A percentile compares a stretch with the other conserved stretches of the same genome.
These are phyloP conservation scores for Vaccinium macrocarpon DNA, from an alignment of 148 eudicot genomes.

Conservation along the genomic window DNA sequence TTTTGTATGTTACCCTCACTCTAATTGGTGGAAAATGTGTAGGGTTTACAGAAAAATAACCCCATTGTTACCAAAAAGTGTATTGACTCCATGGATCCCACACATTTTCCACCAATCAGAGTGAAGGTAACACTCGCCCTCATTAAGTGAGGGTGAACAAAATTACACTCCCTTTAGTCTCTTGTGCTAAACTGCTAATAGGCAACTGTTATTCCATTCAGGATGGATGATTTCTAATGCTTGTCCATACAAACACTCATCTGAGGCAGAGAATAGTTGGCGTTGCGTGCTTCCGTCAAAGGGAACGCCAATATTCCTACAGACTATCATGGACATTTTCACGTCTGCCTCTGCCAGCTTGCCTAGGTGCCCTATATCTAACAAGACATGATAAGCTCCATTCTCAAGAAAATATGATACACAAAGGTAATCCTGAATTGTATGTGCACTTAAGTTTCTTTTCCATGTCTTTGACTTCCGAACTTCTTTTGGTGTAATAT, in stretches of 20 bases:
- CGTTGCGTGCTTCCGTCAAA: slow-evolving; percentile 27
- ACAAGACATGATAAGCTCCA: slow-evolving; percentile 27
- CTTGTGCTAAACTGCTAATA: not conserved
- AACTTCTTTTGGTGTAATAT: slow-evolving; percentile 21
- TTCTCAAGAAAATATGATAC: slow-evolving; percentile 18
- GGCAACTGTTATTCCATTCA: slow-evolving; percentile 15
- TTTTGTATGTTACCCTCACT: too few relatives aligned
- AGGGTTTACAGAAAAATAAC: too few relatives aligned
- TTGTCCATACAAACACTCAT: slow-evolving; percentile 32
- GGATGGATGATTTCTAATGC: slow-evolving; percentile 39
- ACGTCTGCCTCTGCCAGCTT: slow-evolving; percentile 28
- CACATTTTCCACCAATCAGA: too few relatives aligned
- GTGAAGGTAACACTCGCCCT: too few relatives aligned
- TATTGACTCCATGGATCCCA: too few relatives aligned
- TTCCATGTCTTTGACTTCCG: not conserved
- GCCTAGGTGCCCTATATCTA: slow-evolving; percentile 27
- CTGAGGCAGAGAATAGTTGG: slow-evolving; percentile 38
- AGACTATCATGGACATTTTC: slow-evolving; percentile 32
- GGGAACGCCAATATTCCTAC: slow-evolving; percentile 28
- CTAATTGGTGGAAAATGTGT: too few relatives aligned
- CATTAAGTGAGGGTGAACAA: too few relatives aligned
- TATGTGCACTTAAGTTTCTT: not conserved
- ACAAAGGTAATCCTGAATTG: slow-evolving; percentile 26
- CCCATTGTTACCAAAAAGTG: too few relatives aligned
- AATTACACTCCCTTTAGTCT: not conserved